phyloP scores from a whole-genome alignment of 805 yeast genomes.

The Saturnispora halmiae region DNA sequence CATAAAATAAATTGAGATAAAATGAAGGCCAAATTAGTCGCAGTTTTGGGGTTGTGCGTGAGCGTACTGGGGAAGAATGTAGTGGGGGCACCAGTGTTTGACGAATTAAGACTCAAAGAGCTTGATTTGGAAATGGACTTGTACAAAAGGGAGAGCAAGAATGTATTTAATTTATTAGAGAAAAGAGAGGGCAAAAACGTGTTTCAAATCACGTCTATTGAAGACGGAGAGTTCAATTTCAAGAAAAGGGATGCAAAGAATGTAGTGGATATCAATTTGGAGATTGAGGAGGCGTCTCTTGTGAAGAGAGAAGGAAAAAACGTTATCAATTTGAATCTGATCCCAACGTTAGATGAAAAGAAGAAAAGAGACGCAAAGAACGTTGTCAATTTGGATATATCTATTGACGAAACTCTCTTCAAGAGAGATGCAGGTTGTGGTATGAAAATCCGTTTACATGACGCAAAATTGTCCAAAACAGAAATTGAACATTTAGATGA shows the following conservation, averaged over 20 bases:
- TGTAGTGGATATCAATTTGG: slow-evolving; percentile 14
- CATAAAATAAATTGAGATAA: background rate
- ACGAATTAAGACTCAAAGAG: slow-evolving; percentile 9
- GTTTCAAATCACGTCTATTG: slow-evolving; percentile 9
- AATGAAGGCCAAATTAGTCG: background rate
- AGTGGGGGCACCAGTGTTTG: background rate
- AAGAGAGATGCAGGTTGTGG: slow-evolving; percentile 13
- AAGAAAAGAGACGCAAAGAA: slow-evolving; percentile 16
- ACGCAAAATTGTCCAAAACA: slow-evolving; percentile 1
- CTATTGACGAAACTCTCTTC: slow-evolving; percentile 9
- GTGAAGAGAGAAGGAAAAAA: slow-evolving; percentile 19
- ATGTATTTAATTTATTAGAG: slow-evolving; percentile 9
- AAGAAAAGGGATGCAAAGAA: slow-evolving; percentile 15
- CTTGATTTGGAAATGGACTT: slow-evolving; percentile 10
- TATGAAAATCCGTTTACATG: background rate
- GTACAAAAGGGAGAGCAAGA: slow-evolving; percentile 14
- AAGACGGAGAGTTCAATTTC: slow-evolving; percentile 13
- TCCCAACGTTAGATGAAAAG: slow-evolving; percentile 11
- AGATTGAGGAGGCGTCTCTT: slow-evolving; percentile 14
- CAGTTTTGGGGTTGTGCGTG: background rate
- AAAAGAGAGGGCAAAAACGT: slow-evolving; percentile 15
- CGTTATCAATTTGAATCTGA: slow-evolving; percentile 15
- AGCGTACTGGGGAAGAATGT: slow-evolving; percentile 3
- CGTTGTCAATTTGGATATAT: slow-evolving; percentile 12
- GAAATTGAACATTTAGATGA: slow-evolving; percentile 4